phyloP scores from a whole-genome alignment of 805 yeast genomes.

The Candida qinlingensis region DNA sequence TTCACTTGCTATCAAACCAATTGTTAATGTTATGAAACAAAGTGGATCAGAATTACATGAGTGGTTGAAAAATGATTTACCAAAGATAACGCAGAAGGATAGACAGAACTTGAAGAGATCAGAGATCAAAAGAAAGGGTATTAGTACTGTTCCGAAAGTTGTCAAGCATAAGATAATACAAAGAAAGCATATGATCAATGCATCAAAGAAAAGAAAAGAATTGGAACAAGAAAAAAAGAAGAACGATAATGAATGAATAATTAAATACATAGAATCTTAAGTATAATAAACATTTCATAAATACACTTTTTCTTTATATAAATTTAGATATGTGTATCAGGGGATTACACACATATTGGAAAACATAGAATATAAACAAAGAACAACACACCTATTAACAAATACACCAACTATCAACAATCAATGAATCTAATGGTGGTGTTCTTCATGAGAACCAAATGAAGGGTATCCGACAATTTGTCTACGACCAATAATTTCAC shows the following conservation, averaged over 20 bases:
- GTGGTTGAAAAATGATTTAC: constrained; percentile 75
- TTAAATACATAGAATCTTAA: not conserved
- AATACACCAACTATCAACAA: not conserved
- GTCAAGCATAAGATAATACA: constrained; percentile 60
- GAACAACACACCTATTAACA: not conserved
- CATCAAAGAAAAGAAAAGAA: constrained; percentile 49
- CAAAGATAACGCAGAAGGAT: constrained; percentile 58
- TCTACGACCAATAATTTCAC: constrained; percentile 97
- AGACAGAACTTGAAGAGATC: constrained; percentile 55
- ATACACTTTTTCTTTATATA: constrained; percentile 1
- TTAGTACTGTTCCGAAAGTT: constrained; percentile 78
- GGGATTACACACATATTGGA: not conserved
- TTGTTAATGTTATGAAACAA: constrained; percentile 92
- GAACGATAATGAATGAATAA: constrained; percentile 4
- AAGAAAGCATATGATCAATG: constrained; percentile 66
- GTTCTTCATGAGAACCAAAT: constrained; percentile 37
- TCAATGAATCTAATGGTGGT: constrained; percentile 10
- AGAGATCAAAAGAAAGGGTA: constrained; percentile 60
- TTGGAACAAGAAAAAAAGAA: not conserved
- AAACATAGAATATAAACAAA: constrained; percentile 1
- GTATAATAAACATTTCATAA: constrained; percentile 6
- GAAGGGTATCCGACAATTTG: constrained; percentile 83
- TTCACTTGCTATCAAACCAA: constrained; percentile 64
- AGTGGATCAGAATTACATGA: constrained; percentile 68
- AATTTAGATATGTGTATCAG: not conserved